Conservation (phyloP, 352 stramenopile genomes). For the Pythium sukuiense region DNA sequence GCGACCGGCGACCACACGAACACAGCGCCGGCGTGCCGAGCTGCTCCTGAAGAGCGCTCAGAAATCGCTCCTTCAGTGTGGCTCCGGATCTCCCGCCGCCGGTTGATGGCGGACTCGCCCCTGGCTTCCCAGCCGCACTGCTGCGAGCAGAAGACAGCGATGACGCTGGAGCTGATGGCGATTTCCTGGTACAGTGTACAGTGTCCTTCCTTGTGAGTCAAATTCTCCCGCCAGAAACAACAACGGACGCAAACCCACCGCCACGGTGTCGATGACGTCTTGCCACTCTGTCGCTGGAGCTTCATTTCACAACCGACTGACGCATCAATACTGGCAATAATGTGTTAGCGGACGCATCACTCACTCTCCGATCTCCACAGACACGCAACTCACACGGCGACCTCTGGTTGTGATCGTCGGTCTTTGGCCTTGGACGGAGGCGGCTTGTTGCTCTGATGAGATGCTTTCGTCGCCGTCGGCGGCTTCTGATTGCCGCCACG, state of each 20-base stretch:
- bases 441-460: background rate
- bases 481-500: constrained; percentile 15
- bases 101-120: background rate
- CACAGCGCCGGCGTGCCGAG: constrained; percentile 56
- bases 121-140: background rate
- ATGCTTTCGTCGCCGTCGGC: background rate
- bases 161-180: background rate
- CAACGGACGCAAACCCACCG: constrained; percentile 28
- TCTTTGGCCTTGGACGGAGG: background rate
- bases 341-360: background rate
- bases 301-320: constrained; percentile 4
- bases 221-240: background rate
- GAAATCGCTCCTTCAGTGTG: constrained; percentile 42
- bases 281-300: constrained; percentile 30
- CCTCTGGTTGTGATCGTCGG: background rate
- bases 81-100: constrained; percentile 11
- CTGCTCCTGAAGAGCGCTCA: constrained; percentile 48
- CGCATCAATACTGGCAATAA: constrained; percentile 20
- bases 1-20: constrained; percentile 36
- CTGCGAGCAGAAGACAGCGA: background rate
- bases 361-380: background rate
- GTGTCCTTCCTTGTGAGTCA: background rate
- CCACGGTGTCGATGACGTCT: constrained; percentile 51
- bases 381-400: background rate
- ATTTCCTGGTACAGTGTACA: constrained; percentile 7